A percentile compares a stretch with the other conserved stretches of the same genome.
Evolutionary conservation across 1,284 basidiomycete species (phyloP).

Genomic region (Sanguinoderma infundibulare): DNA sequence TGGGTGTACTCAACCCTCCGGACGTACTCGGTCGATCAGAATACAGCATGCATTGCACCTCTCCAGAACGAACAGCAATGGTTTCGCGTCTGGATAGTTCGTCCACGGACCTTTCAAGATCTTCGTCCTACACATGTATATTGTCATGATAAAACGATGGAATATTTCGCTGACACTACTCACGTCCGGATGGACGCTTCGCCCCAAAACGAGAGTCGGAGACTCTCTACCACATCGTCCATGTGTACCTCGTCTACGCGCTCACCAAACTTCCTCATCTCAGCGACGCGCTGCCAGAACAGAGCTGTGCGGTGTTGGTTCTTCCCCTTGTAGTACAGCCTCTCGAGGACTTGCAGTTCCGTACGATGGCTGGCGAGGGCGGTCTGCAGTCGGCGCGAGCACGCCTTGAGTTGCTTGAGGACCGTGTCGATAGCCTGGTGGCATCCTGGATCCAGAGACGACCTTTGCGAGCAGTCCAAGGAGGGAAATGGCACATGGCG

Average conservation of each 20-base stretch:
- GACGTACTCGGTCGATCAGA: constrained; percentile 52
- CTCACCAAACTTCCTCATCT: constrained; percentile 60
- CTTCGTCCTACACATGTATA: constrained; percentile 44
- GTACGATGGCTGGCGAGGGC: constrained; percentile 48
- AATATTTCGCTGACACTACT: constrained; percentile 22
- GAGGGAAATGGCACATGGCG: constrained; percentile 29
- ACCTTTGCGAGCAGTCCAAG: constrained; percentile 38
- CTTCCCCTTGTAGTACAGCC: constrained; percentile 78
- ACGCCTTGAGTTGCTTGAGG: constrained; percentile 63
- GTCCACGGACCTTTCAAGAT: constrained; percentile 64
- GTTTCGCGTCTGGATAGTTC: constrained; percentile 48
- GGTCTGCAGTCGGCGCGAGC: constrained; percentile 54
- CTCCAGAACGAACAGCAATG: constrained; percentile 40
- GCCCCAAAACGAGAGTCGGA: constrained; percentile 65
- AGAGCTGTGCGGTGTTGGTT: constrained; percentile 77
- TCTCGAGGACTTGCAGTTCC: constrained; percentile 65
- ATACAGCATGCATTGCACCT: constrained; percentile 39
- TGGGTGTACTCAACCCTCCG: background rate
- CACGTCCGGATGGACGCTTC: constrained; percentile 47
- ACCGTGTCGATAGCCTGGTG: constrained; percentile 53
- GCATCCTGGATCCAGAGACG: constrained; percentile 39
- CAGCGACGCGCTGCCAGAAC: constrained; percentile 70
- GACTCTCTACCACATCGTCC: constrained; percentile 45
- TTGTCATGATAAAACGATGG: background rate
- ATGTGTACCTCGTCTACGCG: constrained; percentile 52